A percentile compares a stretch with the other conserved stretches of the same genome.
phyloP scores from a whole-genome alignment of 2,329 filamentous ascomycete genomes.

The Thyridium curvatum region DNA sequence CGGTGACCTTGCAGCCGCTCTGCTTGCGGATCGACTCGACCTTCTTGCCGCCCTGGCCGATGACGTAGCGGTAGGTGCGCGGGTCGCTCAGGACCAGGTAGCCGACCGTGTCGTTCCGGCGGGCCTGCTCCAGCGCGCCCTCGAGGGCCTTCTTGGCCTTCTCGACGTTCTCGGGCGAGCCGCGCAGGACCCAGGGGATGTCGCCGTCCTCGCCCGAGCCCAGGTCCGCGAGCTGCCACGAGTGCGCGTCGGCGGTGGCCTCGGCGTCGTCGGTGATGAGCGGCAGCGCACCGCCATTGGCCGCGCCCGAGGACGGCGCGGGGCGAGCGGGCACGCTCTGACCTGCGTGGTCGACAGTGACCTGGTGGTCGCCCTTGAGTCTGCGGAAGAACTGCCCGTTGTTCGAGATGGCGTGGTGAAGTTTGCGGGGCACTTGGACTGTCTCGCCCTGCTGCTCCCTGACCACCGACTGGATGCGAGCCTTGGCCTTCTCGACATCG shows the following conservation, averaged over 20 bases:
- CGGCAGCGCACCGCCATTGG: slow-evolving; percentile 63
- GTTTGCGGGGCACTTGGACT: slow-evolving; percentile 70
- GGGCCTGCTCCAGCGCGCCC: slow-evolving; percentile 65
- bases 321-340: slow-evolving; percentile 69
- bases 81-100: slow-evolving; percentile 89
- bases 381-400: slow-evolving; percentile 92
- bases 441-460: slow-evolving; percentile 88
- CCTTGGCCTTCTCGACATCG: slow-evolving; percentile 79
- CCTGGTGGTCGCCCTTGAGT: slow-evolving; percentile 76
- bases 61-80: slow-evolving; percentile 80
- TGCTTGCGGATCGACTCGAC: slow-evolving; percentile 90
- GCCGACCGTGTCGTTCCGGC: slow-evolving; percentile 66
- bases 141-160: slow-evolving; percentile 74
- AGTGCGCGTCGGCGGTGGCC: slow-evolving; percentile 59
- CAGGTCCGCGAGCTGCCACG: slow-evolving; percentile 72
- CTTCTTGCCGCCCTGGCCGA: slow-evolving; percentile 81
- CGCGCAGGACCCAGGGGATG: slow-evolving; percentile 86
- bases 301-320: slow-evolving; percentile 25
- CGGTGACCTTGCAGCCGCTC: slow-evolving; percentile 89
- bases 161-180: slow-evolving; percentile 68
- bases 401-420: slow-evolving; percentile 81
- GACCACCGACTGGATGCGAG: slow-evolving; percentile 70
- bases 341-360: slow-evolving; percentile 87
- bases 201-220: slow-evolving; percentile 50
- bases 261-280: slow-evolving; percentile 85